Conservation (phyloP, 1,284 basidiomycete species). For the Violaceomyces palustris region DNA sequence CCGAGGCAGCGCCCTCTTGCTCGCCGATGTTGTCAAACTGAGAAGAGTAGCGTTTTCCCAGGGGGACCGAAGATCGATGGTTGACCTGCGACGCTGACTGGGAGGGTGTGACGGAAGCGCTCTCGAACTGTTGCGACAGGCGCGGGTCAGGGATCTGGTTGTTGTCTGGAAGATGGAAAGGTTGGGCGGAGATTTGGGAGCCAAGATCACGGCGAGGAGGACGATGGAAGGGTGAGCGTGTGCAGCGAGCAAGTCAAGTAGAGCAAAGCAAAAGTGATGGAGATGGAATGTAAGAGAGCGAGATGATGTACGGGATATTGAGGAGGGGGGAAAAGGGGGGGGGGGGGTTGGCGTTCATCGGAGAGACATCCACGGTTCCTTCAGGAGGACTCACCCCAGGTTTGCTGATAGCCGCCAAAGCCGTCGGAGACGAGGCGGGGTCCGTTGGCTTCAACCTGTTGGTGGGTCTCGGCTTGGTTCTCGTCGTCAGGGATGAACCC, state of each 20-base stretch:
- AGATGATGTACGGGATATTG: no score
- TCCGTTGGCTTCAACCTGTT: slow-evolving; percentile 12
- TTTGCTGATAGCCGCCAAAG: slow-evolving; percentile 18
- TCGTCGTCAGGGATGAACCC: slow-evolving; percentile 20
- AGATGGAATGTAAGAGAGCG: not conserved
- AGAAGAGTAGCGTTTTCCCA: slow-evolving; percentile 28
- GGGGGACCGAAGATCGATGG: slow-evolving; percentile 15
- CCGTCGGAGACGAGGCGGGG: slow-evolving; percentile 18
- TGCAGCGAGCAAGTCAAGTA: no score
- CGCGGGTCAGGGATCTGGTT: slow-evolving; percentile 4
- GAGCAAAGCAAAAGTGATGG: slow-evolving; percentile 1
- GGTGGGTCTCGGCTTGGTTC: slow-evolving; percentile 1
- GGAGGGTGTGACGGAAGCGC: slow-evolving; percentile 52
- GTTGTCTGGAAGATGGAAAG: not conserved
- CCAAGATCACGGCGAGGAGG: not conserved
- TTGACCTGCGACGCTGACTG: slow-evolving; percentile 53
- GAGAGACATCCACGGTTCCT: no score
- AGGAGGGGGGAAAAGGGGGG: no score
- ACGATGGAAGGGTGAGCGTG: not conserved
- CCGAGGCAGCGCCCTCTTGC: slow-evolving; percentile 25
- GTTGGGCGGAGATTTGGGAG: slow-evolving; percentile 2
- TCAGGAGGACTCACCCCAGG: no score
- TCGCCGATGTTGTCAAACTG: slow-evolving; percentile 40
- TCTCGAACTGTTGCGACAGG: slow-evolving; percentile 26
- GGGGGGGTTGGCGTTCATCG: no score